A percentile compares a stretch with the other conserved stretches of the same genome.
phyloP scores from a whole-genome alignment of 2,329 filamentous ascomycete genomes.

The Beauveria sp. region DNA sequence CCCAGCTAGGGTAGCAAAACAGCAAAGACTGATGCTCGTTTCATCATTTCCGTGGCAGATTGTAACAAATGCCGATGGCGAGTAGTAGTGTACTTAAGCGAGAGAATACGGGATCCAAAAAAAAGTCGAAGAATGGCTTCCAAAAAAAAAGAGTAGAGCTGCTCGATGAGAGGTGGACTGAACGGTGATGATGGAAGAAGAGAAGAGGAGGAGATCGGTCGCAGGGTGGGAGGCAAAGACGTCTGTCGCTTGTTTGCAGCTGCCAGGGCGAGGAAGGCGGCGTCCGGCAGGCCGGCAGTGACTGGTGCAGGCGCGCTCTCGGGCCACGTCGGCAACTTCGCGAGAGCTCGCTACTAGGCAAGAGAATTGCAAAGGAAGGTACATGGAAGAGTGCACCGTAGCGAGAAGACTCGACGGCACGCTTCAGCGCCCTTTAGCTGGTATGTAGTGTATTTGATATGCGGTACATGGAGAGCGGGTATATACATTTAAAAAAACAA shows the following conservation, averaged over 20 bases:
- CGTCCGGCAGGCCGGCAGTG: background rate
- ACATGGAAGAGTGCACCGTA: background rate
- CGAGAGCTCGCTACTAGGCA: background rate
- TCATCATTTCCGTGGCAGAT: constrained; percentile 7
- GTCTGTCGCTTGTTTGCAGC: background rate
- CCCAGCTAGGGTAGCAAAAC: constrained; percentile 7
- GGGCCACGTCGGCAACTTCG: background rate
- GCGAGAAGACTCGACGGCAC: background rate
- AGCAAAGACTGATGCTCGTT: constrained; percentile 5
- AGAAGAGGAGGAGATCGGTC: constrained; percentile 13
- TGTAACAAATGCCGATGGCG: constrained; percentile 10
- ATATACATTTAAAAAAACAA: constrained; percentile 51
- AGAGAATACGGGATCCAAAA: constrained; percentile 24
- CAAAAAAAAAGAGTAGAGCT: constrained; percentile 19
- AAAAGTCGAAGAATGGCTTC: constrained; percentile 21
- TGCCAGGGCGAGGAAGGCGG: constrained; percentile 4
- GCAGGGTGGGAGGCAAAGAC: background rate
- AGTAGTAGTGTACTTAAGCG: constrained; percentile 18
- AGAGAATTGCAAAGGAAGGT: background rate
- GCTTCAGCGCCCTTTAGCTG: background rate
- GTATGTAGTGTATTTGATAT: background rate
- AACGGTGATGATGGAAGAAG: constrained; percentile 15
- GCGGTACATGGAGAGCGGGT: constrained; percentile 13
- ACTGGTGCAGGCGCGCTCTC: background rate
- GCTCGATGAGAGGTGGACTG: constrained; percentile 17